Evolutionary conservation across 257 asterid species (phyloP).

Genomic region (Solanum gracilifrons): DNA sequence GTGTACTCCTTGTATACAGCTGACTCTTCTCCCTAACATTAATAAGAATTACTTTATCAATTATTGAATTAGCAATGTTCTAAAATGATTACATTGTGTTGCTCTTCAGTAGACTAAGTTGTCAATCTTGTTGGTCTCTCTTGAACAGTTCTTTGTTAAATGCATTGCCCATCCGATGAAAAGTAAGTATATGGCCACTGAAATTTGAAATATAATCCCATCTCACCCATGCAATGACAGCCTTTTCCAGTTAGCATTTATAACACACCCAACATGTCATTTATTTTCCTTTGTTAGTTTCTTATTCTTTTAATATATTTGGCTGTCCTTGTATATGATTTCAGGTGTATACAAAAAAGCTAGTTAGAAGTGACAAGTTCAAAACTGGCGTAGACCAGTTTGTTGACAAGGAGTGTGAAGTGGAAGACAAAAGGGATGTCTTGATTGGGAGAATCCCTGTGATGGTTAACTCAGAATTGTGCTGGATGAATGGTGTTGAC

Average conservation of each 20-base stretch:
- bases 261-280: not conserved
- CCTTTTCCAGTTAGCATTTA: not conserved
- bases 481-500: constrained; percentile 50
- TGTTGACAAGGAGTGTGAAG: constrained; percentile 36
- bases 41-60: not conserved
- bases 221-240: not conserved
- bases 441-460: constrained; percentile 77
- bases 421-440: constrained; percentile 24
- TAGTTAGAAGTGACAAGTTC: constrained; percentile 64
- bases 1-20: not conserved
- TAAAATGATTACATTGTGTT: not conserved
- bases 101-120: not conserved
- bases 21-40: not conserved
- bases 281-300: not conserved
- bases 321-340: not conserved
- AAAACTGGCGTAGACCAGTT: constrained; percentile 54
- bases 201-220: not conserved
- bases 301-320: not conserved
- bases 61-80: not conserved
- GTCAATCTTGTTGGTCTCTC: not conserved
- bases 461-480: constrained; percentile 77
- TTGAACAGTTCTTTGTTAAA: not conserved
- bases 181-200: not conserved
- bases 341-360: constrained; percentile 64
- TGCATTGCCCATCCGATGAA: not conserved